Evolutionary conservation across 495 filamentous ascomycete species (phyloP).

Genomic region (Lindgomyces ingoldianus): DNA sequence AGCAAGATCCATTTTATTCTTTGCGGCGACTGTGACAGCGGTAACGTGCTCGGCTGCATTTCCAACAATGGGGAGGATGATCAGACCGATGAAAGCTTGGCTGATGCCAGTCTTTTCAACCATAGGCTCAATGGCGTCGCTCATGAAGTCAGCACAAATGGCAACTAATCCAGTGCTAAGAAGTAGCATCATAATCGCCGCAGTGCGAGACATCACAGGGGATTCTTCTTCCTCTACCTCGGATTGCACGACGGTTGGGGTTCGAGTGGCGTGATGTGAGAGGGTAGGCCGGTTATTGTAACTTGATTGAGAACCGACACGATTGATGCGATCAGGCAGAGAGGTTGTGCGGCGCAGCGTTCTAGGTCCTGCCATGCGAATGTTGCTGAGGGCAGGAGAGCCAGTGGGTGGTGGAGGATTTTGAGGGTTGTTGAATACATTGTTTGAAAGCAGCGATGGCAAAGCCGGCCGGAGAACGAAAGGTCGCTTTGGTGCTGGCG

Average conservation of each 20-base stretch:
- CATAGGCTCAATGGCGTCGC: conserved; percentile 75
- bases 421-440: conserved; percentile 56
- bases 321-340: conserved; percentile 69
- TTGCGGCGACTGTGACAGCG: conserved; percentile 80
- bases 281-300: conserved; percentile 43
- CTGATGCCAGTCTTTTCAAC: conserved; percentile 64
- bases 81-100: conserved; percentile 83
- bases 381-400: conserved; percentile 11
- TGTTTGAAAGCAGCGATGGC: conserved; percentile 64
- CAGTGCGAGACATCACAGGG: conserved; percentile 67
- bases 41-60: conserved; percentile 94
- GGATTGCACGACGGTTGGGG: neutral
- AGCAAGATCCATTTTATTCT: conserved; percentile 96
- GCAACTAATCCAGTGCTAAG: conserved; percentile 78
- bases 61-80: conserved; percentile 86
- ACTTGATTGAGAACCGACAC: conserved; percentile 38
- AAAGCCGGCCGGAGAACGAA: conserved; percentile 56
- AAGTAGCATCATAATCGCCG: conserved; percentile 72
- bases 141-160: conserved; percentile 84
- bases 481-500: conserved; percentile 47
- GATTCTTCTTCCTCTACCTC: conserved; percentile 43
- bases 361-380: conserved; percentile 47
- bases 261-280: conserved; percentile 1
- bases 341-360: conserved; percentile 77
- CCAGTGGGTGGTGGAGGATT: conserved; percentile 29